These are phyloP conservation scores for Aristolochia californica DNA, from an alignment of 164 flowering plant genomes.

Conservation along the genomic window DNA sequence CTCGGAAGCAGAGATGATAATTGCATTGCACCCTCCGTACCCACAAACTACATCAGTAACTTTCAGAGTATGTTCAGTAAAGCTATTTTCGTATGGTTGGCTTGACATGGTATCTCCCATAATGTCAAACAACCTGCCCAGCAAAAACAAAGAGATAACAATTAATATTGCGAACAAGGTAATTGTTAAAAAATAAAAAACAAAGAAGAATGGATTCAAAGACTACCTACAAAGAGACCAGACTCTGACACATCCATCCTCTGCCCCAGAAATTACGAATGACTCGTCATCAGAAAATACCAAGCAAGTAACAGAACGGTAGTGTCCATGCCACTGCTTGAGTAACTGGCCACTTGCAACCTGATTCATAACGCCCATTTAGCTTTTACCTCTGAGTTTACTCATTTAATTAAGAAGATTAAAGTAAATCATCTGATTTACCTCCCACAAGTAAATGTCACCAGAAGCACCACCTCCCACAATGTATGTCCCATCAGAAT, in stretches of 20 bases:
- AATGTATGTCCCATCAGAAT: slow-evolving; percentile 57
- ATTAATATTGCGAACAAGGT: not conserved
- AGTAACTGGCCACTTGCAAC: slow-evolving; percentile 68
- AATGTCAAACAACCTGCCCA: slow-evolving; percentile 57
- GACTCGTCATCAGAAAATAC: slow-evolving; percentile 65
- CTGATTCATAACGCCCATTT: slow-evolving; percentile 23
- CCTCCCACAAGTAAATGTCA: slow-evolving; percentile 82
- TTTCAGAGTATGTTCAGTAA: slow-evolving; percentile 47
- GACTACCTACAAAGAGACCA: slow-evolving; percentile 68
- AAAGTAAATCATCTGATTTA: slow-evolving; percentile 10
- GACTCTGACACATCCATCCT: slow-evolving; percentile 67
- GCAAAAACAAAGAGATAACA: not conserved
- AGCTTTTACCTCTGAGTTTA: not conserved
- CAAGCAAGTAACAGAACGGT: slow-evolving; percentile 67
- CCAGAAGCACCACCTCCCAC: slow-evolving; percentile 78
- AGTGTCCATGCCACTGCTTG: slow-evolving; percentile 78
- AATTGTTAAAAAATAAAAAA: not conserved
- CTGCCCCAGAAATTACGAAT: slow-evolving; percentile 65
- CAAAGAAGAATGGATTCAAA: not conserved
- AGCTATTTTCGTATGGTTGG: slow-evolving; percentile 42
- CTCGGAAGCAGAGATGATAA: slow-evolving; percentile 81
- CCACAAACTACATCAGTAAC: slow-evolving; percentile 65
- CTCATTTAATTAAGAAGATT: not conserved
- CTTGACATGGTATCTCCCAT: slow-evolving; percentile 21
- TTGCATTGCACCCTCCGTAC: slow-evolving; percentile 70